phyloP scores from a whole-genome alignment of 2,329 filamentous ascomycete genomes.

The Sphaerulina vaccinii region DNA sequence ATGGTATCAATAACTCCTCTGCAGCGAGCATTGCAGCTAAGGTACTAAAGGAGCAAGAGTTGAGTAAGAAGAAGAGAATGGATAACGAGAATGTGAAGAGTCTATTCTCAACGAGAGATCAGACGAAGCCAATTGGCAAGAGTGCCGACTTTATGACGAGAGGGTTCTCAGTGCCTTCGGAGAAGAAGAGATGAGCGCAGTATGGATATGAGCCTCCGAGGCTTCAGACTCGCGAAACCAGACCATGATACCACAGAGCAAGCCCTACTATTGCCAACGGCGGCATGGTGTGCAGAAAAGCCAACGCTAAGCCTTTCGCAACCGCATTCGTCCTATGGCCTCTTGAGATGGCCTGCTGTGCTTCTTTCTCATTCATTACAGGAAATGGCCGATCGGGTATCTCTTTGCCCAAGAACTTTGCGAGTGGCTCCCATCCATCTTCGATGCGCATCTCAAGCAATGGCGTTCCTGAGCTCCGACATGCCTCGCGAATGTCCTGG shows the following conservation, averaged over 20 bases:
- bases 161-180: constrained; percentile 36
- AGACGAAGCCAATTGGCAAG: constrained; percentile 40
- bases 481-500: constrained; percentile 10
- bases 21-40: constrained; percentile 83
- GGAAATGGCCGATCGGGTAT: constrained; percentile 15
- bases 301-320: neutral
- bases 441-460: constrained; percentile 16
- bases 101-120: constrained; percentile 45
- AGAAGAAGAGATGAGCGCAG: constrained; percentile 11
- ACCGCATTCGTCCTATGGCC: neutral
- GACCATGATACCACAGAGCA: neutral
- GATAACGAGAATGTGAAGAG: constrained; percentile 54
- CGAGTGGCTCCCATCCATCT: constrained; percentile 18
- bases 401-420: constrained; percentile 18
- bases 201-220: too few relatives aligned
- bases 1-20: constrained; percentile 78
- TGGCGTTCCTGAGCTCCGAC: constrained; percentile 5
- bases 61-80: constrained; percentile 74
- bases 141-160: constrained; percentile 52
- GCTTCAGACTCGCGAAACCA: too few relatives aligned
- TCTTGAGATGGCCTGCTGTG: neutral
- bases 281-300: neutral
- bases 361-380: constrained; percentile 11
- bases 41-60: constrained; percentile 83
- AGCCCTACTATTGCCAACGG: neutral